These are phyloP conservation scores for Penicillium verhagenii DNA, from an alignment of 495 filamentous ascomycete species.

Conservation along the genomic window DNA sequence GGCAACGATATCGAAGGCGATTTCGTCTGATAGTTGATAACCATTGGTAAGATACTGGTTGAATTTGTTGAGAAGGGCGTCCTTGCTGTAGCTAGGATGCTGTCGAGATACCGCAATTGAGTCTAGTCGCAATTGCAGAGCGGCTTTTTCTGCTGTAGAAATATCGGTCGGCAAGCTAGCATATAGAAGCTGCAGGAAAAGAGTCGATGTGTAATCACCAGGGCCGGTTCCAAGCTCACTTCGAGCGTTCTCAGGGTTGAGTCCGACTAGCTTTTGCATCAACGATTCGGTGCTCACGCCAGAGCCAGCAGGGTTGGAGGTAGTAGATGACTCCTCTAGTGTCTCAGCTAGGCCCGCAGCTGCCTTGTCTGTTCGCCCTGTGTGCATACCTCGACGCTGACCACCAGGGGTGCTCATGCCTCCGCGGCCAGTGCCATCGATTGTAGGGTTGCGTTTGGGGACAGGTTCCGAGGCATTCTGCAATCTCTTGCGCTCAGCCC, in stretches of 20 bases:
- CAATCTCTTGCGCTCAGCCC: conserved; percentile 35
- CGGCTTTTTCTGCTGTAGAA: conserved; percentile 28
- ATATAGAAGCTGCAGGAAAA: conserved; percentile 50
- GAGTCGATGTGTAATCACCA: conserved; percentile 43
- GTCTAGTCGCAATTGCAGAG: conserved; percentile 34
- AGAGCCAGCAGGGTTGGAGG: conserved; percentile 4
- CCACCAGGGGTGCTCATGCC: conserved; percentile 12
- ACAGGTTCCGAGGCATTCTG: conserved; percentile 13
- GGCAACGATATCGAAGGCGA: conserved; percentile 37
- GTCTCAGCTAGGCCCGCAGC: conserved; percentile 4
- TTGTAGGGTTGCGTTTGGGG: conserved; percentile 13
- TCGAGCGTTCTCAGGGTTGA: conserved; percentile 30
- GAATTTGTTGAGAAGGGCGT: conserved; percentile 30
- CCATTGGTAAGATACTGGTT: conserved; percentile 30
- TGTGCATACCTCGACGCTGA: conserved; percentile 23
- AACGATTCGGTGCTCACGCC: conserved; percentile 24
- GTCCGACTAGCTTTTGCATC: conserved; percentile 33
- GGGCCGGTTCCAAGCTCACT: conserved; percentile 40
- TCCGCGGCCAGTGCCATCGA: conserved; percentile 21
- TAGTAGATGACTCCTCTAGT: not conserved
- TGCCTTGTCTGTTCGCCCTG: conserved; percentile 1
- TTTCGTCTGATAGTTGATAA: conserved; percentile 32
- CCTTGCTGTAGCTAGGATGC: conserved; percentile 39
- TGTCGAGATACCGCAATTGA: conserved; percentile 37
- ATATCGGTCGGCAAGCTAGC: conserved; percentile 25